Evolutionary conservation across 2,329 filamentous ascomycete genomes (phyloP), one percentile per base, ranked within the genome.

Genomic region (Metarhizium sp.): DNA sequence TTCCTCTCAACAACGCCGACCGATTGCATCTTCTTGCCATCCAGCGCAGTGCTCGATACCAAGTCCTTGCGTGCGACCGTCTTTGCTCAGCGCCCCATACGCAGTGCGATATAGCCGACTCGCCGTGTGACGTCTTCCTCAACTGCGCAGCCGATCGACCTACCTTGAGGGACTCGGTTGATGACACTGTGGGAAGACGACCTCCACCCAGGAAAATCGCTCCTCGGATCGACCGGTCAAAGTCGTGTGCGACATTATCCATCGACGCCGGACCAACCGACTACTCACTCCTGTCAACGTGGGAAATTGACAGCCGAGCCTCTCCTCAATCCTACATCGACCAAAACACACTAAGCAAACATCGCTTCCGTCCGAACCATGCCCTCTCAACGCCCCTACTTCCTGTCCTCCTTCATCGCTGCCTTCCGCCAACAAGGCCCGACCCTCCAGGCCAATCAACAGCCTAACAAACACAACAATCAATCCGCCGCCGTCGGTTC

Each of bases 331-430:
- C 43, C 29, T 36, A 43, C 34, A 11, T 34, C 32, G 32, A 34
- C 10, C 32, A 11, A 34, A 34, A 11, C 32, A 34, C 6, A 34
- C 32, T 11, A 34, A 34, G 32, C 6, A 34, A 34, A 11, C 32
- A 11, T 34, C 32, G 10, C n/a, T 16, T 3, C 40, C 38, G 29
- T 51, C 34, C 34, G 2, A 51, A 14, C 45, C 48, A 79, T 79
- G 77, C 74, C 78, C 50, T 77, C 77, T 40, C 78, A 80, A 63
- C 75, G 78, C 51, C 77, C 78, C 50, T 80, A 76, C 67, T 80
- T 81, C 70, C 75, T 81, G 63, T 78, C 78, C 50, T 77, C 75
- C 63, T 79, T 81, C 70, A 73, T 81, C 67, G 75, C 77, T 66
- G 76, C 78, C 67, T 79, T 80, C 64, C 76, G 78, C 52, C 76